Base-by-base conservation (phyloP, 805 yeast species). In the Metschnikowia henanensis region DNA sequence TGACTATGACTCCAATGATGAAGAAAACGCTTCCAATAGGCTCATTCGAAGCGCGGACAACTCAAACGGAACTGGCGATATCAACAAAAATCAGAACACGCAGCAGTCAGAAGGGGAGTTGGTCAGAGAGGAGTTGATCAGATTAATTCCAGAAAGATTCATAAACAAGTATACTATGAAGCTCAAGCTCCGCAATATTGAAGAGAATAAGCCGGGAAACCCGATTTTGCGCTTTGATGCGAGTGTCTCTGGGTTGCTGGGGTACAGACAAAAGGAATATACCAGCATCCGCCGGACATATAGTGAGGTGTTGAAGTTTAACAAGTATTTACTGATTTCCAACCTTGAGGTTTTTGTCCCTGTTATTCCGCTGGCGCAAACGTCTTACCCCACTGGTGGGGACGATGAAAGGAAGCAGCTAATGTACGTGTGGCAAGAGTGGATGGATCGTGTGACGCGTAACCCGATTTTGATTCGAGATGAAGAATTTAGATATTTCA, bases 321-420 rank as follows among this genome's bases (percentile, higher is more conserved):
- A 87, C 64, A 81, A 80, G 52, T 92, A 86, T 59, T 68, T 94
- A 50, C 81, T 82, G 44, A 81, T 83, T 17, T 87, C 95, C 30
- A 85, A 90, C 57, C 83, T 92, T 25, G 98, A 94, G 62, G 91
- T 94, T 43, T 90, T 92, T 65, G 90, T 94, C 4, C 97, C 98
- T 0, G 82, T 95, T 5, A 70, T 94, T 32, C 97, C 98, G 0
- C 68, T 73, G 17, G 72, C 94, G 1, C 75, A 72, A 6, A 85
- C 96, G 1, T 76, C 90, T 16, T 91, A 82, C 58, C 95, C 96
- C 20, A 70, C 81, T n/a, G 87, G 87, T 41, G 87, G 91, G 35
- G 85, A 85, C 22, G 97, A 92, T 50, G 95, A 88, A 57, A 75
- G 73, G 38, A 69, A 70, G 41, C 79, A 80, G 43, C 70, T 88